phyloP scores from a whole-genome alignment of 1,284 basidiomycete species.

The Pascua sp. region DNA sequence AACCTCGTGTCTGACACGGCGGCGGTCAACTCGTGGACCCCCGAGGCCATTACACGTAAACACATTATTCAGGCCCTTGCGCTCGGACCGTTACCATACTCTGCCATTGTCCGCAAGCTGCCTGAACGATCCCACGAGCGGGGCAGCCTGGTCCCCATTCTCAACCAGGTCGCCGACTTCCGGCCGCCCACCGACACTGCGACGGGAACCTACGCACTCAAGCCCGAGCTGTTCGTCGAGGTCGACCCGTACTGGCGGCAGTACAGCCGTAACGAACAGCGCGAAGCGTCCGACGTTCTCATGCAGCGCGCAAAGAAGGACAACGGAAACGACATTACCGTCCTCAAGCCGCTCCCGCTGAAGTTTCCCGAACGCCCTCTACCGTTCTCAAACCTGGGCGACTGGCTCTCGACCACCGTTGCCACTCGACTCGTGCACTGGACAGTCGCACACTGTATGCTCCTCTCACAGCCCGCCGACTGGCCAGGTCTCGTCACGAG shows the following conservation, averaged over 20 bases:
- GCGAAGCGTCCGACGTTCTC: slow-evolving; percentile 84
- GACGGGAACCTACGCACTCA: slow-evolving; percentile 81
- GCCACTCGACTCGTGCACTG: slow-evolving; percentile 36
- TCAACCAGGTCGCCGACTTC: slow-evolving; percentile 78
- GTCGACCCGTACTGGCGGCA: slow-evolving; percentile 96
- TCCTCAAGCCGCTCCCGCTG: slow-evolving; percentile 70
- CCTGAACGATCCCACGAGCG: slow-evolving; percentile 87
- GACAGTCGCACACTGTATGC: slow-evolving; percentile 35
- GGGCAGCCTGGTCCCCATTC: slow-evolving; percentile 73
- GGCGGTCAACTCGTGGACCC: slow-evolving; percentile 67
- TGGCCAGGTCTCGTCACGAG: slow-evolving; percentile 23
- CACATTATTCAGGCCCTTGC: slow-evolving; percentile 91
- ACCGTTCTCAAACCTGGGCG: slow-evolving; percentile 35
- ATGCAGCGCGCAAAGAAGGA: slow-evolving; percentile 62
- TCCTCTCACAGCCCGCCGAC: slow-evolving; percentile 27
- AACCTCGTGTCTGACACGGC: slow-evolving; percentile 80
- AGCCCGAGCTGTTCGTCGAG: slow-evolving; percentile 75
- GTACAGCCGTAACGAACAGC: slow-evolving; percentile 89
- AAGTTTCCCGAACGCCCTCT: slow-evolving; percentile 51
- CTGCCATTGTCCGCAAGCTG: slow-evolving; percentile 86
- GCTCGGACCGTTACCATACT: slow-evolving; percentile 81
- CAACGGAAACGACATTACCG: slow-evolving; percentile 50
- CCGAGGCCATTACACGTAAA: slow-evolving; percentile 66
- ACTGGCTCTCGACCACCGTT: slow-evolving; percentile 33
- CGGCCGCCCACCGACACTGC: slow-evolving; percentile 67